A percentile compares a stretch with the other conserved stretches of the same genome.
Conservation (phyloP, 345 rosid species). For the Viola odorata region DNA sequence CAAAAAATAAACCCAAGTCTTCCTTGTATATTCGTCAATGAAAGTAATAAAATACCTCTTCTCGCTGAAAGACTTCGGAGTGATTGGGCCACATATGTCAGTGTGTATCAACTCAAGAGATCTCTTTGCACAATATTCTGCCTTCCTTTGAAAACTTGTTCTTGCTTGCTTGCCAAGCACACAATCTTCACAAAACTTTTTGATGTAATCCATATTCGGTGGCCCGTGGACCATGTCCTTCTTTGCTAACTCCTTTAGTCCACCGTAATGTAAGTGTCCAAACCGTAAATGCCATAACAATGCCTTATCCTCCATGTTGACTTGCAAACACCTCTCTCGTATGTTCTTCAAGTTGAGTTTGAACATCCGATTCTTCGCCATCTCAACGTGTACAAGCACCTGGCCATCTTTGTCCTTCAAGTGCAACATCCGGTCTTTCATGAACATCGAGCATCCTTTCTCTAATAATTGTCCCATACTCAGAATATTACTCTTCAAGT, state of each 20-base stretch:
- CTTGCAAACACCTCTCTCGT: not conserved
- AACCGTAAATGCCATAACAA: not conserved
- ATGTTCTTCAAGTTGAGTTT: not conserved
- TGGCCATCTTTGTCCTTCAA: no score
- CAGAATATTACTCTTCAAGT: no score
- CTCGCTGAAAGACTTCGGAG: not conserved
- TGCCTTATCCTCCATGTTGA: no score
- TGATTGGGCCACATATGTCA: not conserved
- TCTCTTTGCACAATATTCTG: not conserved
- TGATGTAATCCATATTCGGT: not conserved
- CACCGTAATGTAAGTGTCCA: not conserved
- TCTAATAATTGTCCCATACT: no score
- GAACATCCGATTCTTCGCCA: not conserved
- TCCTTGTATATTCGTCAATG: not conserved
- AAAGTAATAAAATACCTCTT: not conserved
- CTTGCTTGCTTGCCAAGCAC: not conserved
- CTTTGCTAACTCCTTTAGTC: not conserved
- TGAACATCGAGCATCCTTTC: no score
- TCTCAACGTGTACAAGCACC: not conserved
- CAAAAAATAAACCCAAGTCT: conserved; percentile 1
- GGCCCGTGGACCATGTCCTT: not conserved
- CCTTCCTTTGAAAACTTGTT: not conserved
- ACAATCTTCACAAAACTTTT: not conserved
- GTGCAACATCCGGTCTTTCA: no score
- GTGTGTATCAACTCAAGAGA: not conserved